These are phyloP conservation scores for Wickerhamomyces subpelliculosus DNA, from an alignment of 805 yeast species.

Conservation along the genomic window DNA sequence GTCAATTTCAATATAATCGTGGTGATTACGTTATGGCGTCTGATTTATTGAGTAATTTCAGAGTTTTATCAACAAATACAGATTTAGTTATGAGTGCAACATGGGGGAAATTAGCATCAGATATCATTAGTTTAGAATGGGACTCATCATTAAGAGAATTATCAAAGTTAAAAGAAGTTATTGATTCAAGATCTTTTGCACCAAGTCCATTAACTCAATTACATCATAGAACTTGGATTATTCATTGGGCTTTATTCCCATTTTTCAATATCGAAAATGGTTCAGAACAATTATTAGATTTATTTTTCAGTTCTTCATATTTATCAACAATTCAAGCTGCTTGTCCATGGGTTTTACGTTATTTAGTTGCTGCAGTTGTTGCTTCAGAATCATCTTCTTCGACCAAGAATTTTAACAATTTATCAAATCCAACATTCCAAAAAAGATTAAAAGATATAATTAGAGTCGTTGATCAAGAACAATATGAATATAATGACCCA, in stretches of 20 bases:
- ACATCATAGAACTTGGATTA: constrained; percentile 59
- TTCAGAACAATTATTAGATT: constrained; percentile 45
- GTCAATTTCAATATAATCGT: constrained; percentile 55
- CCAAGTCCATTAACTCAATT: constrained; percentile 52
- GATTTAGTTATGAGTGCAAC: constrained; percentile 48
- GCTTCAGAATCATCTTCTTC: constrained; percentile 24
- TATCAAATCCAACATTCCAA: constrained; percentile 31
- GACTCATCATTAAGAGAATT: constrained; percentile 47
- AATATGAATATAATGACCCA: constrained; percentile 61
- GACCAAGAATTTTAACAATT: constrained; percentile 11
- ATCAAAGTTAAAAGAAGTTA: constrained; percentile 45
- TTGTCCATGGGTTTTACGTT: constrained; percentile 66
- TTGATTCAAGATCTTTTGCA: constrained; percentile 48
- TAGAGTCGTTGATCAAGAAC: constrained; percentile 52
- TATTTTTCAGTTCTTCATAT: constrained; percentile 53
- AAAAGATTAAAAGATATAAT: constrained; percentile 53
- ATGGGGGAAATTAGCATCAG: constrained; percentile 65
- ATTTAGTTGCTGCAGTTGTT: constrained; percentile 55
- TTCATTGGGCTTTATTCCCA: constrained; percentile 65
- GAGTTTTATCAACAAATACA: constrained; percentile 45
- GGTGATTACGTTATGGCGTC: constrained; percentile 57
- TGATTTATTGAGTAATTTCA: constrained; percentile 50
- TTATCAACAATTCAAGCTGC: constrained; percentile 63
- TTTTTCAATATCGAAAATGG: constrained; percentile 49
- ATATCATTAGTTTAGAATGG: constrained; percentile 48